phyloP scores from a whole-genome alignment of 1,139 yeast species.

The Hansenula lynferdii region DNA sequence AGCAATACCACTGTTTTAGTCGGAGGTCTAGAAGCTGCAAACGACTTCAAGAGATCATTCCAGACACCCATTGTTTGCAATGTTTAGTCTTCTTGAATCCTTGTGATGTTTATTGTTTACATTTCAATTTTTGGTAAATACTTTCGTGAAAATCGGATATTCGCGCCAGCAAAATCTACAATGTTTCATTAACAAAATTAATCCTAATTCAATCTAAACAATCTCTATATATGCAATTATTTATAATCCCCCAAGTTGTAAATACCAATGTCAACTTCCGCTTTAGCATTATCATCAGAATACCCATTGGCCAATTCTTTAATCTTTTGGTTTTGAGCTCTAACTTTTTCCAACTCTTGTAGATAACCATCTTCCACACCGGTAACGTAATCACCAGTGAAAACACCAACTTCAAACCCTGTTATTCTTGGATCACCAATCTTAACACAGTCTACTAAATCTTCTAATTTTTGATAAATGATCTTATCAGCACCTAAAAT shows the following conservation, averaged over 20 bases:
- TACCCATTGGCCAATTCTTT: slow-evolving; percentile 44
- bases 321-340: slow-evolving; percentile 73
- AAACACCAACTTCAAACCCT: slow-evolving; percentile 93
- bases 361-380: slow-evolving; percentile 85
- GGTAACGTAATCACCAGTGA: slow-evolving; percentile 89
- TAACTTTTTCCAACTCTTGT: slow-evolving; percentile 73
- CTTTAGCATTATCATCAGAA: slow-evolving; percentile 60
- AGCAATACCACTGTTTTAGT: slow-evolving; percentile 6
- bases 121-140: too few relatives aligned
- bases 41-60: slow-evolving; percentile 9
- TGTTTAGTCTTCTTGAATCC: too few relatives aligned
- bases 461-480: slow-evolving; percentile 80
- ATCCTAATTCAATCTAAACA: not conserved
- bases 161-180: not conserved
- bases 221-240: not conserved
- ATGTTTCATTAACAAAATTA: not conserved
- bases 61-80: slow-evolving; percentile 14
- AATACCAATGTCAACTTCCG: slow-evolving; percentile 87
- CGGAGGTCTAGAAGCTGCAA: not conserved
- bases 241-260: slow-evolving; percentile 81
- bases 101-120: too few relatives aligned
- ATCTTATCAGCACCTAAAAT: slow-evolving; percentile 92
- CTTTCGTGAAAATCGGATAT: not conserved
- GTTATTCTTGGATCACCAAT: slow-evolving; percentile 36
- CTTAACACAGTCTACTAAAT: slow-evolving; percentile 77